phyloP scores from a whole-genome alignment of 192 early-diverging fungal species.

The Coemansia sp. region DNA sequence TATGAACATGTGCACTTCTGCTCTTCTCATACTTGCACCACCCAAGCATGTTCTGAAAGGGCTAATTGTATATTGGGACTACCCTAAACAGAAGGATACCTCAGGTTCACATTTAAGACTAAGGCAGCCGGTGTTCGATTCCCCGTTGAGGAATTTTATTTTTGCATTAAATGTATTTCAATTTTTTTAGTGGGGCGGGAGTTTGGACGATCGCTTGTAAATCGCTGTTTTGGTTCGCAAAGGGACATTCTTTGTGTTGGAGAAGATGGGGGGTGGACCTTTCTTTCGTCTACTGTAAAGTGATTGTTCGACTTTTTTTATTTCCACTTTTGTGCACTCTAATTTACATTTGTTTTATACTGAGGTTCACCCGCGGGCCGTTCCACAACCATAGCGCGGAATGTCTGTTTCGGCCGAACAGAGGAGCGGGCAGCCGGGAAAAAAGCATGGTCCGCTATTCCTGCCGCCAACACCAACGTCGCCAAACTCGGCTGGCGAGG shows the following conservation, averaged over 20 bases:
- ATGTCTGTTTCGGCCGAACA: conserved; percentile 15
- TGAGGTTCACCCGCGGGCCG: neutral
- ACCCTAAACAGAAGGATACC: too few relatives aligned
- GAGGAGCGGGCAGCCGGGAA: conserved; percentile 5
- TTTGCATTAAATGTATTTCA: too few relatives aligned
- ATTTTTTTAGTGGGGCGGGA: neutral
- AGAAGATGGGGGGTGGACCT: neutral
- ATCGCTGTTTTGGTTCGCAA: conserved; percentile 5
- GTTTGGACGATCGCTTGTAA: neutral
- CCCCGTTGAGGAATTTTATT: too few relatives aligned
- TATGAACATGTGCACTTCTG: too few relatives aligned
- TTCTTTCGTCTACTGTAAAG: neutral
- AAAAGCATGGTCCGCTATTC: conserved; percentile 18
- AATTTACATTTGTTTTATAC: neutral
- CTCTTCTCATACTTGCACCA: too few relatives aligned
- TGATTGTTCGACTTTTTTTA: neutral
- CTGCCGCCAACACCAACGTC: conserved; percentile 43
- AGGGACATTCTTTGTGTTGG: neutral
- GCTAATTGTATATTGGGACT: too few relatives aligned
- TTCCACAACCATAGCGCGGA: conserved; percentile 5
- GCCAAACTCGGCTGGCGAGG: conserved; percentile 9
- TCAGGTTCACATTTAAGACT: too few relatives aligned
- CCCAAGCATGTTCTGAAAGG: too few relatives aligned
- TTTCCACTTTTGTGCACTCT: neutral
- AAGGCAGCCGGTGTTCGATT: too few relatives aligned